phyloP scores from a whole-genome alignment of 2,329 filamentous ascomycete genomes.

The Geosmithia putterillii region DNA sequence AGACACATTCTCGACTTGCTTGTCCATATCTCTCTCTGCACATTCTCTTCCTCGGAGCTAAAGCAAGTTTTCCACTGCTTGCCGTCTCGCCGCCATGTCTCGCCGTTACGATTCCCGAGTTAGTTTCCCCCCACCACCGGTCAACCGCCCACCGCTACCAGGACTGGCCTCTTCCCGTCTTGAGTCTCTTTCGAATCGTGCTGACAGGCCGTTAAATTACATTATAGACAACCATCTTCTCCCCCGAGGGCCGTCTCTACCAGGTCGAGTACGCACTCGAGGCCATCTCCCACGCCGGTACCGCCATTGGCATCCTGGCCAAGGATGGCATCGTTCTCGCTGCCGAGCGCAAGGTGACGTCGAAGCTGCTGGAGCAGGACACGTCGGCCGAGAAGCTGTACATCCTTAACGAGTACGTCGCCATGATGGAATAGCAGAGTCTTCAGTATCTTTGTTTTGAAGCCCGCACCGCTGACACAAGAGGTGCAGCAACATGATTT shows the following conservation, averaged over 20 bases:
- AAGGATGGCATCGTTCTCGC: constrained; percentile 98
- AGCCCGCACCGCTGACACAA: not conserved
- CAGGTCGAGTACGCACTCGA: constrained; percentile 99
- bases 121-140: constrained; percentile 29
- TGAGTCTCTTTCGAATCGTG: not conserved
- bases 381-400: constrained; percentile 99
- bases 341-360: constrained; percentile 97
- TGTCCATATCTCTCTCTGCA: not conserved
- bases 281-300: constrained; percentile 96
- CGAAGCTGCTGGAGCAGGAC: constrained; percentile 97
- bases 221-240: constrained; percentile 93
- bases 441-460: not conserved
- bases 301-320: constrained; percentile 89
- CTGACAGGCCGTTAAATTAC: constrained; percentile 4
- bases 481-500: constrained; percentile 87
- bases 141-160: constrained; percentile 4
- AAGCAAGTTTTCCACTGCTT: not conserved
- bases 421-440: not conserved
- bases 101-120: constrained; percentile 96
- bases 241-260: constrained; percentile 93
- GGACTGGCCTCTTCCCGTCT: not conserved
- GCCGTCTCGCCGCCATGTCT: constrained; percentile 53
- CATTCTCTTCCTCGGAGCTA: not conserved
- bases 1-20: not conserved
- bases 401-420: constrained; percentile 84